phyloP scores from a whole-genome alignment of 306 rosid species.

The Lupinus albus region DNA sequence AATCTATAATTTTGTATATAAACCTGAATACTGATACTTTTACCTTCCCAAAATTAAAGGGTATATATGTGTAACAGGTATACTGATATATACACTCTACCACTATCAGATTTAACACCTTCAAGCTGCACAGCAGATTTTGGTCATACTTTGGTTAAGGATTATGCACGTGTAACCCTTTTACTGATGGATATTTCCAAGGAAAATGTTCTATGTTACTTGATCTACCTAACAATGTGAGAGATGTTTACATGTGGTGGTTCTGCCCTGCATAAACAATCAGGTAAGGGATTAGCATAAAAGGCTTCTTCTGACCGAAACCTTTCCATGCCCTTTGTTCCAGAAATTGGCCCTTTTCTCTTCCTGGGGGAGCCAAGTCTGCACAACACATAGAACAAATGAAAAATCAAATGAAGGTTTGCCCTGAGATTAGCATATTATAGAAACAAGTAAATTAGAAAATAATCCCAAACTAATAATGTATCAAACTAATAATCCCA shows the following conservation, averaged over 20 bases:
- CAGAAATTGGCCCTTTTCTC: constrained; percentile 92
- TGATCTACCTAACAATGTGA: constrained; percentile 31
- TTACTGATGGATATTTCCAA: constrained; percentile 18
- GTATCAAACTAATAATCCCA: not conserved
- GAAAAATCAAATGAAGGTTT: constrained; percentile 6
- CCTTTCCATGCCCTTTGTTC: constrained; percentile 78
- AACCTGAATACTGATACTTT: constrained; percentile 25
- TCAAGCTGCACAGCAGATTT: constrained; percentile 18
- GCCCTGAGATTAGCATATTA: not conserved
- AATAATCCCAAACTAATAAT: not conserved
- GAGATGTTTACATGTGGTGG: constrained; percentile 47
- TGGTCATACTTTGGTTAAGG: constrained; percentile 6
- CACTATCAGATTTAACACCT: constrained; percentile 30
- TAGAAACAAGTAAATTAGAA: constrained; percentile 4
- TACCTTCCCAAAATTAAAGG: constrained; percentile 21
- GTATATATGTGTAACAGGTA: constrained; percentile 11
- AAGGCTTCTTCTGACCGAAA: constrained; percentile 92
- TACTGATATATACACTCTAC: constrained; percentile 44
- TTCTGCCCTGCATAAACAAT: constrained; percentile 75
- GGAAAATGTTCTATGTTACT: constrained; percentile 24
- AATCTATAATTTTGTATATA: constrained; percentile 32
- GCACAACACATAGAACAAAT: constrained; percentile 35
- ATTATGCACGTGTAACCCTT: constrained; percentile 5
- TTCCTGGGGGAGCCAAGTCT: constrained; percentile 92
- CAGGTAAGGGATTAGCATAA: constrained; percentile 79